phyloP scores from a whole-genome alignment of 169 alveolate species.

The Eimeria brunetti region DNA sequence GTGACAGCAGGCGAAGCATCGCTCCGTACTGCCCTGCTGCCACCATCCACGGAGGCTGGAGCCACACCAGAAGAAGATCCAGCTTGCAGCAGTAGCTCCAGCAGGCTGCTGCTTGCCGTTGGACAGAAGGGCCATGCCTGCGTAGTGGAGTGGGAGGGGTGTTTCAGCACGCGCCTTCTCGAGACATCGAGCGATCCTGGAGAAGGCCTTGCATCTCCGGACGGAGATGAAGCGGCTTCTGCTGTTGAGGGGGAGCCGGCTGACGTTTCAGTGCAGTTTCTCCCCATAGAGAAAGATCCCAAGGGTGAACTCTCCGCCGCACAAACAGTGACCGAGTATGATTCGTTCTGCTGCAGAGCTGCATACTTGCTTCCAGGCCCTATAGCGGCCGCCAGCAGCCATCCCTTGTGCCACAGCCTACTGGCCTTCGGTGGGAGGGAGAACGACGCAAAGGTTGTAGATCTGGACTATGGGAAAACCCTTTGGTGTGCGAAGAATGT shows the following conservation, averaged over 20 bases:
- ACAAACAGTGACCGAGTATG: background rate
- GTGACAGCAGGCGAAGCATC: constrained; percentile 48
- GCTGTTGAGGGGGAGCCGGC: background rate
- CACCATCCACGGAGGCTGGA: background rate
- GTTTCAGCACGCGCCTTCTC: constrained; percentile 10
- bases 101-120: constrained; percentile 55
- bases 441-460: constrained; percentile 72
- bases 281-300: constrained; percentile 1
- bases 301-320: background rate
- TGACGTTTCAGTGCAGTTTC: background rate
- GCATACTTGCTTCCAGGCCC: constrained; percentile 60
- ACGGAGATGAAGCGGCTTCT: too few relatives aligned
- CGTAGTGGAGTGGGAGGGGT: constrained; percentile 76
- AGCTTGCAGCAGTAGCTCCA: constrained; percentile 17
- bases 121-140: constrained; percentile 74
- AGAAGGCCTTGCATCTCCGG: background rate
- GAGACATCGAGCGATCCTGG: constrained; percentile 20
- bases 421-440: constrained; percentile 77
- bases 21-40: background rate
- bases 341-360: constrained; percentile 33
- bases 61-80: background rate
- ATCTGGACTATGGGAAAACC: constrained; percentile 40
- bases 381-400: constrained; percentile 57
- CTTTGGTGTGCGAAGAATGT: constrained; percentile 78
- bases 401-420: constrained; percentile 69